Base-by-base conservation (phyloP, 2,329 filamentous ascomycete species). In the Anthostomella pinea region DNA sequence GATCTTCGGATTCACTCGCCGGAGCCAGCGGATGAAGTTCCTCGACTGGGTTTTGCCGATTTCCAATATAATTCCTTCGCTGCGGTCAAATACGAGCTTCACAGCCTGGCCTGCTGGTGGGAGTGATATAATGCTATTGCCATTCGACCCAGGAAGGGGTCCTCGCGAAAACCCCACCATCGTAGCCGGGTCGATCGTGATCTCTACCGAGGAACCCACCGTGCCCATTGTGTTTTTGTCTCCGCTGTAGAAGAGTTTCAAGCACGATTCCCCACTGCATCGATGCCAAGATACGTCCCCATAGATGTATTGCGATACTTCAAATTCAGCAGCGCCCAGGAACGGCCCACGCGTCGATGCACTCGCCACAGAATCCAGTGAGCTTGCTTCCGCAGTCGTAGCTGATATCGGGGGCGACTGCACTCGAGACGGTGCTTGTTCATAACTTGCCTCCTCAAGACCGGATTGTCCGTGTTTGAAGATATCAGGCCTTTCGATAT, bases 1-100 rank as follows among this genome's bases (percentile, higher is more conserved):
- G 22, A 55, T 38, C 2, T 32, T 31, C 1, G 39, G 38, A 15
- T 48, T 52, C 8, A 51, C 35, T 3, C 8, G 14, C 15, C 46
- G 43, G 13, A 57, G 33, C 55, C 53, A 58, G 21, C 39, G 39
- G 13, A 50, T 41, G 9, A 58, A 55, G 2, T 32, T 27, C 7
- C 45, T 45, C 11, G 31, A 35, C 25, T 57, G 54, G 10, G 51
- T 35, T 31, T 46, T 54, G 4, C 55, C 50, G 20, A 36, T 37
- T 2, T 45, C 37, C 2, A 46, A 17, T 22, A 35, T 43, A 34
- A 45, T 54, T 6, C 42, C 47, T 26, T 21, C 22, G 10, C 38
- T 43, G 10, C 49, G 48, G 27, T 49, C 43, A 28, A 57, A 56
- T 11, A 47, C 39, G 5, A 57, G 23, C 17, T 27, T 41, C 18